These are phyloP conservation scores for Trypanosoma cruzi DNA, from an alignment of 208 protist genomes.

Conservation along the genomic window DNA sequence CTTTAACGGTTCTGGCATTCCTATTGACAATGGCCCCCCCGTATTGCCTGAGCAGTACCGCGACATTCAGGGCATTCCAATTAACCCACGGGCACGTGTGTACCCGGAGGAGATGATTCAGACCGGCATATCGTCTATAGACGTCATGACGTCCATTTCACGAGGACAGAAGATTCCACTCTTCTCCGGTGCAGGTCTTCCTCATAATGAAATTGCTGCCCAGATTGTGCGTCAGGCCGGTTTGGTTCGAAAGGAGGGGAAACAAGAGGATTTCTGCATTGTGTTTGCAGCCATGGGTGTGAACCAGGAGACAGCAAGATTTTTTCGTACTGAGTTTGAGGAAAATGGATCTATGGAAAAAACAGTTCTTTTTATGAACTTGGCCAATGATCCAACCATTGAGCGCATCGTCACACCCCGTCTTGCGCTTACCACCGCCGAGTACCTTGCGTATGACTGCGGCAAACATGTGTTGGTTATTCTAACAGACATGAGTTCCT, in stretches of 20 bases:
- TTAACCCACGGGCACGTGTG: constrained; percentile 99
- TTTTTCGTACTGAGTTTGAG: constrained; percentile 99
- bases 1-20: constrained; percentile 99
- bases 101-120: constrained; percentile 99
- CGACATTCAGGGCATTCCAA: constrained; percentile 99
- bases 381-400: constrained; percentile 99
- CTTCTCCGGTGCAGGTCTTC: constrained; percentile 99
- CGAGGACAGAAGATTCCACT: constrained; percentile 99
- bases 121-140: constrained; percentile 99
- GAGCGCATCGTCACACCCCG: constrained; percentile 99
- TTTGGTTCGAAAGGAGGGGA: constrained; percentile 95
- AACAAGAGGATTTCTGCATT: constrained; percentile 99
- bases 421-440: constrained; percentile 99
- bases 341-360: constrained; percentile 99
- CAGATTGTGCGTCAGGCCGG: constrained; percentile 99
- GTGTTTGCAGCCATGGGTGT: constrained; percentile 99
- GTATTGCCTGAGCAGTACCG: constrained; percentile 99
- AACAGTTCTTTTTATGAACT: constrained; percentile 98
- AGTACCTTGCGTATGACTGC: constrained; percentile 99
- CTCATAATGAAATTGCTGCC: constrained; percentile 99
- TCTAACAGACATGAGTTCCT: constrained; percentile 99
- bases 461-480: constrained; percentile 99
- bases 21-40: constrained; percentile 98
- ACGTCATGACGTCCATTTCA: constrained; percentile 99
- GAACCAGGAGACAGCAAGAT: constrained; percentile 99